phyloP scores from a whole-genome alignment of 2,329 filamentous ascomycete genomes.

The Hypomyces perniciosus region DNA sequence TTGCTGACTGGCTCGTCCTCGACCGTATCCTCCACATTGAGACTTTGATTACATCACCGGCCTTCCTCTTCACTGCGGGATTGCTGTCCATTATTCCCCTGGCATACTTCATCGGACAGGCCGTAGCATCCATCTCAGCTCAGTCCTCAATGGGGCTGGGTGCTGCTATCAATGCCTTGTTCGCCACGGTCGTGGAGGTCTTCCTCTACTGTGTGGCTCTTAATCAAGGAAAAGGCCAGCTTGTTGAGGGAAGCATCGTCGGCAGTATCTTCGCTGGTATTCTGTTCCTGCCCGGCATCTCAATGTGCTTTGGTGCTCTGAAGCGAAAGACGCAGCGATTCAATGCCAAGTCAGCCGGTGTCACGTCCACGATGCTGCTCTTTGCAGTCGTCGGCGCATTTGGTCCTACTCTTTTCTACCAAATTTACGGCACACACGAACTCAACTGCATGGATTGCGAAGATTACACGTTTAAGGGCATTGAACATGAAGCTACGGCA shows the following conservation, averaged over 20 bases:
- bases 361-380: conserved; percentile 95
- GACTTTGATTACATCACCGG: conserved; percentile 70
- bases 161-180: conserved; percentile 95
- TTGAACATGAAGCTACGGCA: conserved; percentile 31
- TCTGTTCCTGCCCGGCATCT: conserved; percentile 85
- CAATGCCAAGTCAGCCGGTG: conserved; percentile 91
- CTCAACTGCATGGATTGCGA: conserved; percentile 71
- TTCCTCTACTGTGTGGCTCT: conserved; percentile 95
- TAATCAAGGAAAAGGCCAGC: conserved; percentile 81
- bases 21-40: conserved; percentile 62
- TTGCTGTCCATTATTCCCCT: conserved; percentile 91
- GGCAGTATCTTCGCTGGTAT: conserved; percentile 98
- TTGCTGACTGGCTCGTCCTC: conserved; percentile 85
- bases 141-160: conserved; percentile 98
- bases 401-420: conserved; percentile 93
- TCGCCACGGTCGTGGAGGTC: conserved; percentile 95
- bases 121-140: conserved; percentile 95
- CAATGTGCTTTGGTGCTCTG: conserved; percentile 97
- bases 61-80: conserved; percentile 77
- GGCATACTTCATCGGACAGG: conserved; percentile 97
- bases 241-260: conserved; percentile 95
- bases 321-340: conserved; percentile 98
- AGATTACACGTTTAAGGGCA: conserved; percentile 33
- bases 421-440: conserved; percentile 97
- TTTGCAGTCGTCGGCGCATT: conserved; percentile 96